These are phyloP conservation scores for Syncephalastrum racemosum DNA, from an alignment of 371 early-diverging fungal genomes.

Conservation along the genomic window DNA sequence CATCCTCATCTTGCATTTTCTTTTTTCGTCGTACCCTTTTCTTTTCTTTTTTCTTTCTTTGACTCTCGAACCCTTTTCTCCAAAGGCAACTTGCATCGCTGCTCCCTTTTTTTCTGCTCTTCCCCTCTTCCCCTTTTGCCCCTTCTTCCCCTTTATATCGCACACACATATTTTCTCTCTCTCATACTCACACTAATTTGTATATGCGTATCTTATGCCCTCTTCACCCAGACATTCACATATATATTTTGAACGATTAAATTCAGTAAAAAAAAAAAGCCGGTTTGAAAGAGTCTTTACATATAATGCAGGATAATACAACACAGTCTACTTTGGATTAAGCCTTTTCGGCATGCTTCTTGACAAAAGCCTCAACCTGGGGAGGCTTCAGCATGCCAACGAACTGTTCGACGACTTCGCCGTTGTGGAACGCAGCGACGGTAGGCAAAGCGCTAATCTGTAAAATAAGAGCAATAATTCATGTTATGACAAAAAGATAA, in stretches of 20 bases:
- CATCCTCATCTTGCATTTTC: slow-evolving; percentile 9
- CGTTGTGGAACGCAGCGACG: slow-evolving; percentile 68
- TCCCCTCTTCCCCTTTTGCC: slow-evolving; percentile 5
- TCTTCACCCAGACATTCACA: neutral
- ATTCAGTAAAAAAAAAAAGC: too few relatives aligned
- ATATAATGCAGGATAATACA: neutral
- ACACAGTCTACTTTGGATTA: neutral
- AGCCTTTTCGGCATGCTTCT: slow-evolving; percentile 40
- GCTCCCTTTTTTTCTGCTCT: neutral
- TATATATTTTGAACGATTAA: too few relatives aligned
- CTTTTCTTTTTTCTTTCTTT: slow-evolving; percentile 7
- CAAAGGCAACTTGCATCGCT: too few relatives aligned
- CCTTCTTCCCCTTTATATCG: neutral
- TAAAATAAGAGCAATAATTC: neutral
- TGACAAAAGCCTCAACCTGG: slow-evolving; percentile 58
- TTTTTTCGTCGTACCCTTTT: neutral
- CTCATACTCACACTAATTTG: slow-evolving; percentile 4
- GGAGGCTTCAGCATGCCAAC: slow-evolving; percentile 59
- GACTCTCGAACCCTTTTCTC: neutral
- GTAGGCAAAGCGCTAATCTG: slow-evolving; percentile 76
- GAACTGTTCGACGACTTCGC: slow-evolving; percentile 62
- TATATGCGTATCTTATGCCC: slow-evolving; percentile 14
- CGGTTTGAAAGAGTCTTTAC: too few relatives aligned
- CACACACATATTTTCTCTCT: too few relatives aligned
- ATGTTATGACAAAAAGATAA: neutral